Evolutionary conservation across 2,329 filamentous ascomycete genomes (phyloP).

Genomic region (Uncinocarpus reesii): DNA sequence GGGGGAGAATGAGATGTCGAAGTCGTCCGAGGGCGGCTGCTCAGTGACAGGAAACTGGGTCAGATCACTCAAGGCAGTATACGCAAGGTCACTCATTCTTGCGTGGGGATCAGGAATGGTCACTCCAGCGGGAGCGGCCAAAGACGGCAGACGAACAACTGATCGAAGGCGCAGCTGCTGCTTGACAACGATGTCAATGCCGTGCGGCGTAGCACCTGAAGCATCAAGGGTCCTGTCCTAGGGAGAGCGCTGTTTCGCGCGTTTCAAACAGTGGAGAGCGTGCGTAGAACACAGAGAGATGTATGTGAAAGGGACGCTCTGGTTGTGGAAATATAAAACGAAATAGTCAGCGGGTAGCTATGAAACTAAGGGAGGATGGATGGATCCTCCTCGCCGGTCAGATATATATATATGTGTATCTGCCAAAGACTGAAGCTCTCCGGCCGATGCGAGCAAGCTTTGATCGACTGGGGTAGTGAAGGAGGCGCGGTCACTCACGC

Average conservation of each 20-base stretch:
- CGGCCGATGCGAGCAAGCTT: slow-evolving; percentile 4
- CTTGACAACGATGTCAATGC: background rate
- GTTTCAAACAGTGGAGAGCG: too few species aligned
- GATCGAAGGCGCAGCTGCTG: slow-evolving; percentile 1
- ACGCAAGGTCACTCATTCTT: slow-evolving; percentile 8
- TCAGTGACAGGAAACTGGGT: background rate
- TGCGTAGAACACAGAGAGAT: background rate
- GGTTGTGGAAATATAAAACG: background rate
- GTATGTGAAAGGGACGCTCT: background rate
- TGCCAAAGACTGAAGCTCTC: background rate
- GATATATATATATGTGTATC: background rate
- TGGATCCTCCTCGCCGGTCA: background rate
- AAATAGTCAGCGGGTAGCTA: too few species aligned
- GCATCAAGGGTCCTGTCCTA: background rate
- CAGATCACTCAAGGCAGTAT: background rate
- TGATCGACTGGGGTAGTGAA: slow-evolving; percentile 6
- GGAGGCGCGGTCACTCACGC: slow-evolving; percentile 7
- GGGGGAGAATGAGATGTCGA: background rate
- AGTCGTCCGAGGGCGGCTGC: slow-evolving; percentile 2
- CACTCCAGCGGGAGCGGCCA: background rate
- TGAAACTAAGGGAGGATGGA: background rate
- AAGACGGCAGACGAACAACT: background rate
- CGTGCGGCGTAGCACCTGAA: slow-evolving; percentile 1
- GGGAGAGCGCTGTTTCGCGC: too few species aligned
- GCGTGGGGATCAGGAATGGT: background rate